Conservation (phyloP, 148 eudicot species). For the Oxyria digyna region DNA sequence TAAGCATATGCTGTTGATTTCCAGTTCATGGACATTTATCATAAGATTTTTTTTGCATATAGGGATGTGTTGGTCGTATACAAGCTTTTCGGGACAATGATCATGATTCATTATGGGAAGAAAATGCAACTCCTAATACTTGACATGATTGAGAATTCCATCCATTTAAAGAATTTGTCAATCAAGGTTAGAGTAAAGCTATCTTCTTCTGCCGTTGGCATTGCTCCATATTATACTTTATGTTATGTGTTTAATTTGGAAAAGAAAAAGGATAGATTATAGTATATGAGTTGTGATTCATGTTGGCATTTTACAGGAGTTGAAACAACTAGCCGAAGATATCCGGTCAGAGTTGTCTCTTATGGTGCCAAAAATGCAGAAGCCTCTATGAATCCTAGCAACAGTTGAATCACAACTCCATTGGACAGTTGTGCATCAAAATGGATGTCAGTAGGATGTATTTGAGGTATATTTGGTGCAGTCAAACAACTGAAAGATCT, state of each 20-base stretch:
- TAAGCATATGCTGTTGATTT: not conserved
- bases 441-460: no score
- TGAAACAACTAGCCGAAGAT: constrained; percentile 69
- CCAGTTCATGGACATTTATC: constrained; percentile 7
- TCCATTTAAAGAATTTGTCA: constrained; percentile 70
- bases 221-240: no score
- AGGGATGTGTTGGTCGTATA: constrained; percentile 30
- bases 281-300: constrained; percentile 6
- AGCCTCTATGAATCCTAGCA: no score
- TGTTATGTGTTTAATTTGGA: not conserved
- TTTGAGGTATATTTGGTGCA: no score
- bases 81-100: constrained; percentile 34
- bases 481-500: no score
- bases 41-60: not conserved
- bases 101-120: constrained; percentile 52
- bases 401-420: no score
- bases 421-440: no score
- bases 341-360: constrained; percentile 58
- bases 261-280: no score
- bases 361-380: constrained; percentile 43
- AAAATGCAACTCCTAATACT: constrained; percentile 73
- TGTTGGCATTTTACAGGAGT: constrained; percentile 41
- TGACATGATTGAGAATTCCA: constrained; percentile 72
- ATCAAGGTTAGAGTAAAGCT: constrained; percentile 75
- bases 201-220: no score